Evolutionary conservation across 305 asterid genomes (phyloP), one percentile per base, ranked within the genome.

Genomic region (Coffea humblotiana): DNA sequence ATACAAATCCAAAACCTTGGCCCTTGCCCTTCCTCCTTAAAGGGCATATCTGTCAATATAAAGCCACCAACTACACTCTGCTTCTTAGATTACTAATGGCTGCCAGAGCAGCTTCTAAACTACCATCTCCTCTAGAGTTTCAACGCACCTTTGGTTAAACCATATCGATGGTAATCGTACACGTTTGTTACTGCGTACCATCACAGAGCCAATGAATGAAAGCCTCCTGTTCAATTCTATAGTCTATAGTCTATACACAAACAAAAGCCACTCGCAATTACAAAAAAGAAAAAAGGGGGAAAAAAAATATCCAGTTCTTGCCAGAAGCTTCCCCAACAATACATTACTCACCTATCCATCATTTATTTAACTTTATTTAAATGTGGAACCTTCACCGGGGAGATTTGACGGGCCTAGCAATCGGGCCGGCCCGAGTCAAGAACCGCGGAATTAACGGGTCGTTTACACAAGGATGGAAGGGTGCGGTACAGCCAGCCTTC

Each of bases 401-500:
- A 66, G 72, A 71, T 78, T 85, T 66, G 23, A 52, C 76, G 49
- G 90, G 93, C 86, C 88, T 83, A 6, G 73, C 61, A 70, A 92
- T 86, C 82, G 94, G 94, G 65, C 94, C 95, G 43, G 78, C 79
- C 79, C 78, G 82, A 47, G 87, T 25, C 72, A 77, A 25, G 80
- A 88, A 81, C 84, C 70, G 51, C 35, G 76, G 37, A 72, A 91
- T 35, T 35, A 87, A 87, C 78, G 84, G 81, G 81, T 94, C 97
- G 73, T 91, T 89, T 14, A 80, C 89, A 80, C 98, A 94, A 25
- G 66, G 92, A 74, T 94, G 98, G 49, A 94, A 94, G 83, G 86
- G 75, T 79, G 86, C 6, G 75, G 77, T 51, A 18, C 52, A n/a
- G 29, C 82, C 87, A 3, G 71, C 61, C 76, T 75, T 81, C 83